Evolutionary conservation across 2,329 filamentous ascomycete genomes (phyloP).

Genomic region (Nothophaeocryptopus gaeumannii): DNA sequence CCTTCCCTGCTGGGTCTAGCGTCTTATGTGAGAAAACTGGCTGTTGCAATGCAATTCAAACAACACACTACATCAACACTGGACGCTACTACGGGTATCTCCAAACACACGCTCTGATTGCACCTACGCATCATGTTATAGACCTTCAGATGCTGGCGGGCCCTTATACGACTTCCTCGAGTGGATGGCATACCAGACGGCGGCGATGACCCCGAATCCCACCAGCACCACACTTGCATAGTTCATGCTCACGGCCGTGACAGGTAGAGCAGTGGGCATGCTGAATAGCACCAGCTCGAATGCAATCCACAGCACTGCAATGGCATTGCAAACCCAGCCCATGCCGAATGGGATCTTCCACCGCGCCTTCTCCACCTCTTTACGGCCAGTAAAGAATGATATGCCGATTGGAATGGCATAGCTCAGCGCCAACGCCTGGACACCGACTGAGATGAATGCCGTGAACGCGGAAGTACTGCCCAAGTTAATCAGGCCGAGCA

Average conservation of each 20-base stretch:
- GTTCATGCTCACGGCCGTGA: slow-evolving; percentile 54
- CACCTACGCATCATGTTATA: not conserved
- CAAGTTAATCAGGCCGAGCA: slow-evolving; percentile 51
- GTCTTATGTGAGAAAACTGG: too few relatives aligned
- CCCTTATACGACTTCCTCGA: slow-evolving; percentile 8
- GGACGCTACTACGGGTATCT: too few relatives aligned
- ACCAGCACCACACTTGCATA: slow-evolving; percentile 58
- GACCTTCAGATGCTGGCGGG: slow-evolving; percentile 3
- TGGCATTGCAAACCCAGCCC: slow-evolving; percentile 28
- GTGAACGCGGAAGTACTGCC: slow-evolving; percentile 49
- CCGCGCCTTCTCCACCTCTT: slow-evolving; percentile 15
- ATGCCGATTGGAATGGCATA: slow-evolving; percentile 55
- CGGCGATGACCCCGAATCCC: slow-evolving; percentile 40
- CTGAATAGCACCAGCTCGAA: slow-evolving; percentile 47
- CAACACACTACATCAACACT: too few relatives aligned
- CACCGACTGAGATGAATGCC: slow-evolving; percentile 54
- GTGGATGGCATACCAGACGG: slow-evolving; percentile 6
- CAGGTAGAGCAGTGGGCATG: slow-evolving; percentile 53
- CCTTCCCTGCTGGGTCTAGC: too few relatives aligned
- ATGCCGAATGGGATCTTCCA: slow-evolving; percentile 32
- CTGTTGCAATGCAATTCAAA: too few relatives aligned
- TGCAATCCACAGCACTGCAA: slow-evolving; percentile 29
- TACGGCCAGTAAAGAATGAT: slow-evolving; percentile 38
- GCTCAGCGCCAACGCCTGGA: slow-evolving; percentile 55
- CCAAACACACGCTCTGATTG: too few relatives aligned